These are phyloP conservation scores for Spizellomyces punctatus DNA, from an alignment of 192 early-diverging fungal species.

Conservation along the genomic window DNA sequence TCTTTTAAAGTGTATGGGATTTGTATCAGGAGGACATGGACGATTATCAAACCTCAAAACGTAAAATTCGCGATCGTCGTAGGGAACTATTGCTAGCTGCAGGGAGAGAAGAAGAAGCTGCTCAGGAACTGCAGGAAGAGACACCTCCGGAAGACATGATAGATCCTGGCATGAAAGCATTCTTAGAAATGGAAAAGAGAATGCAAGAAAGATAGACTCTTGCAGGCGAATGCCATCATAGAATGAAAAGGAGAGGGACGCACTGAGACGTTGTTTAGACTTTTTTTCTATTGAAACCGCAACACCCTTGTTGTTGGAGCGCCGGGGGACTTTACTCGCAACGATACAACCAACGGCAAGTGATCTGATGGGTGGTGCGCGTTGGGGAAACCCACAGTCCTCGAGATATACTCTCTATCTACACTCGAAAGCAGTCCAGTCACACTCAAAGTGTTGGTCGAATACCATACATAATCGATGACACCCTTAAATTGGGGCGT, in stretches of 20 bases:
- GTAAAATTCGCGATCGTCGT: background rate
- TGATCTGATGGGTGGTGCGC: conserved; percentile 70
- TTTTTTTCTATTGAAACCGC: conserved; percentile 16
- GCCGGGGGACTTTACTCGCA: background rate
- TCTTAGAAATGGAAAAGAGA: conserved; percentile 24
- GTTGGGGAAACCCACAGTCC: conserved; percentile 91
- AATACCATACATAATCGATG: conserved; percentile 96
- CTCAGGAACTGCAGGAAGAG: background rate
- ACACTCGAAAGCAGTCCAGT: conserved; percentile 80
- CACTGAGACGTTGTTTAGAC: too few species aligned
- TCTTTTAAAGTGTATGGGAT: conserved; percentile 16
- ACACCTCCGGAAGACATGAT: background rate
- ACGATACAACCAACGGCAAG: conserved; percentile 49
- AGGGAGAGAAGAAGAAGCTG: background rate
- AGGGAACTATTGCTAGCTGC: background rate
- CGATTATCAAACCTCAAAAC: background rate
- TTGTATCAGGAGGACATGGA: conserved; percentile 17
- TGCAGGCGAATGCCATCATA: too few species aligned
- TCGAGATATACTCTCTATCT: conserved; percentile 77
- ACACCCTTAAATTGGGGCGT: conserved; percentile 83
- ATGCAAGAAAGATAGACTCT: background rate
- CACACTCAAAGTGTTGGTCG: conserved; percentile 70
- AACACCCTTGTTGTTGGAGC: background rate
- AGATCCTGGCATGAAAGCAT: conserved; percentile 21
- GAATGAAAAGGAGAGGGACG: too few species aligned